phyloP scores from a whole-genome alignment of 495 filamentous ascomycete species.

The Xylaria flabelliformis region DNA sequence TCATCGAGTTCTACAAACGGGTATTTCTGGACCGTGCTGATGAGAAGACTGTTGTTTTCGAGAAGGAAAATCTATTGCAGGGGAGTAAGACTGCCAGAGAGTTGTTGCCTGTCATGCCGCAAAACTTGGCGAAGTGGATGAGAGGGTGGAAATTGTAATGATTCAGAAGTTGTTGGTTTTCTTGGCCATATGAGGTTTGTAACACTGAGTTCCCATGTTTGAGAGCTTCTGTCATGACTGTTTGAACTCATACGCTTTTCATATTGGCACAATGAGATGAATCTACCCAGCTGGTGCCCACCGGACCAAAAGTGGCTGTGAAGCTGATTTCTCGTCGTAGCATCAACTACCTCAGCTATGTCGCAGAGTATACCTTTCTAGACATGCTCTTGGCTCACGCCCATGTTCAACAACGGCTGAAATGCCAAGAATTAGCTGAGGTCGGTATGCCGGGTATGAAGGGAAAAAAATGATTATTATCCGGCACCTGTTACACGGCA shows the following conservation, averaged over 20 bases:
- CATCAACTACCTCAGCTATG: not conserved
- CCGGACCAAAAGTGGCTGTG: not conserved
- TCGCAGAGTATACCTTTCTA: no score
- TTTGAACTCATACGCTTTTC: not conserved
- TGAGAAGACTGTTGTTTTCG: slow-evolving; percentile 26
- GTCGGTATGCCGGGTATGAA: no score
- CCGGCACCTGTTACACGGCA: no score
- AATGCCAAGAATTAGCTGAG: no score
- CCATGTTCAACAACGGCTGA: no score
- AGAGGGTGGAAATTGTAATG: slow-evolving; percentile 35
- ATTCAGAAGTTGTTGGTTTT: not conserved
- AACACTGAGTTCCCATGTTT: not conserved
- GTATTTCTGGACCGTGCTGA: slow-evolving; percentile 31
- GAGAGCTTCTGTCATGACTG: not conserved
- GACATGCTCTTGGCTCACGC: no score
- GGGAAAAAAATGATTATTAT: no score
- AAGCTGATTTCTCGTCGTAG: not conserved
- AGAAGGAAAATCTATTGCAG: slow-evolving; percentile 29
- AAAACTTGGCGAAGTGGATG: slow-evolving; percentile 39
- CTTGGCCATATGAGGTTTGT: no score
- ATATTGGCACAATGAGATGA: not conserved
- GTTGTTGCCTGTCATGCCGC: slow-evolving; percentile 32
- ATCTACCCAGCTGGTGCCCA: not conserved
- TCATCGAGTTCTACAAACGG: slow-evolving; percentile 38
- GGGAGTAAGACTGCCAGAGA: slow-evolving; percentile 37